Base-by-base conservation (phyloP, 257 asterid genomes). In the Paulownia fortunei region DNA sequence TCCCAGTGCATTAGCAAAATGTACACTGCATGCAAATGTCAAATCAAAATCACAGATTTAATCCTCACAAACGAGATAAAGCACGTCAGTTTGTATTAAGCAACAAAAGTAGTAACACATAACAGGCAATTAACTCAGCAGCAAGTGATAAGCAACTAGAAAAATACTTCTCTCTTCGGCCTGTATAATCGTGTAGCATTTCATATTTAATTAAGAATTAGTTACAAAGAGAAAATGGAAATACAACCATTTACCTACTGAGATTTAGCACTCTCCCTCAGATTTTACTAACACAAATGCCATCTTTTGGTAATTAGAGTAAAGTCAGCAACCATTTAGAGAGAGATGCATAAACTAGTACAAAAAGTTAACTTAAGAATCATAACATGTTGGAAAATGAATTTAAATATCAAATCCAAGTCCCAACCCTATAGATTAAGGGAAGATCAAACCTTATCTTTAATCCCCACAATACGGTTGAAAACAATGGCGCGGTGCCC, bases 401-500 rank as follows among this genome's bases (percentile, higher is more conserved):
- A 54, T 23, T 9, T 11, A 16, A 11, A 77, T 8, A 8, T 18
- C 1, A 30, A 30, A 6, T 8, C 18, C 56, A 49, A 8, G 56
- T 26, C 12, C 8, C 12, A 56, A 47, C 19, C 54, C 51, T 37
- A 41, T 12, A 6, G 46, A 39, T 30, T 8, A 64, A 69, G 37
- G 2, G 37, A 64, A 18, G 76, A 12, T 41, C 41, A 52, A 67
- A 81, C 97, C 94, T 92, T 86, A 9, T 92, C 94, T 68, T 84
- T 87, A 37, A 92, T 60, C 72, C 96, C 96, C n/a, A 65, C 44
- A 60, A 92, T 21, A 37, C 97, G 96, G 69, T 88, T 89, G 89
- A 90, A 92, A 70, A 92, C 89, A 82, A 92, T 88, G 27, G 97
- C 96, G 3, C 94, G 88, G 39, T 92, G 92, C 64, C 96, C 97